Percentiles rank a stretch among this genome's conserved stretches.
These are phyloP conservation scores for Penstemon davidsonii DNA, from an alignment of 257 asterid species.

Conservation along the genomic window DNA sequence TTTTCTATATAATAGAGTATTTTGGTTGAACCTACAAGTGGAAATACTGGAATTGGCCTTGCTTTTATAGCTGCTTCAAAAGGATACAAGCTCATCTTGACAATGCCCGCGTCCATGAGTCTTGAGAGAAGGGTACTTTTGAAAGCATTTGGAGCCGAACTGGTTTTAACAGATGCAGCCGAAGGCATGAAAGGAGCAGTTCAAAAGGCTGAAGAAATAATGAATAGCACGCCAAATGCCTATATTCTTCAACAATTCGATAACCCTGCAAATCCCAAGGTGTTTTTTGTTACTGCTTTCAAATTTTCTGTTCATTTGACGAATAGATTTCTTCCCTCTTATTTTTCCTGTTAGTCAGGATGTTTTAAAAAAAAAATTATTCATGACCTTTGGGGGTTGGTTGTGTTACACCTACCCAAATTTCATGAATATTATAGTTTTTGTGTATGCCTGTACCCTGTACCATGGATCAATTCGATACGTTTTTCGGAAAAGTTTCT, in stretches of 20 bases:
- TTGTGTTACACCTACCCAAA: slow-evolving; percentile 2
- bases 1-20: slow-evolving; percentile 55
- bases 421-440: neutral
- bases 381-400: neutral
- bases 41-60: slow-evolving; percentile 97
- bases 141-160: slow-evolving; percentile 98
- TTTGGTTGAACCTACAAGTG: slow-evolving; percentile 98
- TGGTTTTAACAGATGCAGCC: slow-evolving; percentile 84
- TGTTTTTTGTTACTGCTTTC: slow-evolving; percentile 28
- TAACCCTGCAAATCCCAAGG: slow-evolving; percentile 99
- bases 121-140: slow-evolving; percentile 97
- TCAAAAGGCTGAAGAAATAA: slow-evolving; percentile 88
- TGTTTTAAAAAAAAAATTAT: too few species aligned
- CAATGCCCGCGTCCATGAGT: slow-evolving; percentile 99
- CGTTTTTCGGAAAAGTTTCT: too few species aligned
- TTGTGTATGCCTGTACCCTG: slow-evolving; percentile 24
- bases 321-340: neutral
- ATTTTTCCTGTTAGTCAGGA: neutral
- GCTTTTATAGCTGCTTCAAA: slow-evolving; percentile 98
- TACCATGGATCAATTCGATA: neutral
- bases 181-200: slow-evolving; percentile 98
- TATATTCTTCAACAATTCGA: slow-evolving; percentile 96
- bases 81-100: slow-evolving; percentile 95
- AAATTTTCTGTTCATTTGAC: slow-evolving; percentile 7
- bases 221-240: slow-evolving; percentile 71